Evolutionary conservation across 768 basidiomycete genomes (phyloP).

Genomic region (Mycena latifolia): DNA sequence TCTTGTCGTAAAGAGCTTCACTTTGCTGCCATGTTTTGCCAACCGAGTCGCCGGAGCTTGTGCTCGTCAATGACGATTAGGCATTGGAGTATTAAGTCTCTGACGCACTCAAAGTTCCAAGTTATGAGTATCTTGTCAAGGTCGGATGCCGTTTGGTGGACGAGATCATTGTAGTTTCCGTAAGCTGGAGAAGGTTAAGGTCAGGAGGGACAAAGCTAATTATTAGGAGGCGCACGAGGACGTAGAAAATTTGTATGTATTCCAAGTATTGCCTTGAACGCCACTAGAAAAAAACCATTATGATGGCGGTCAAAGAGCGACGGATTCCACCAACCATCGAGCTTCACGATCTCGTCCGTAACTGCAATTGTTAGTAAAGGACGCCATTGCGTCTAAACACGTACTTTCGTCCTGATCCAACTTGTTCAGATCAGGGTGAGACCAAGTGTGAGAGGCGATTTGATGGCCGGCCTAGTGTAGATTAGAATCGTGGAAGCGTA

Average conservation of each 20-base stretch:
- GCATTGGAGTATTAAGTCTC: neutral
- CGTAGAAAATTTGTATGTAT: constrained; percentile 41
- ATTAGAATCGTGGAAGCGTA: neutral
- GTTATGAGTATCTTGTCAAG: constrained; percentile 27
- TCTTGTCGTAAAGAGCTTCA: constrained; percentile 44
- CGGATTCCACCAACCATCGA: constrained; percentile 16
- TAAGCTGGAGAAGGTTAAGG: constrained; percentile 24
- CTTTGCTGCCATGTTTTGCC: constrained; percentile 50
- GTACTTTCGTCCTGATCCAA: constrained; percentile 40
- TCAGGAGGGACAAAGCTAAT: too few species aligned
- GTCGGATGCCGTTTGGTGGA: constrained; percentile 29
- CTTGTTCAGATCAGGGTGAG: constrained; percentile 42
- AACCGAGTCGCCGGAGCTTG: constrained; percentile 54
- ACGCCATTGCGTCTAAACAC: neutral
- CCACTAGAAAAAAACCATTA: constrained; percentile 31
- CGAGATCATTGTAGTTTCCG: constrained; percentile 33
- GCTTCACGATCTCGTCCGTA: constrained; percentile 18
- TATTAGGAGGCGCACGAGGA: constrained; percentile 37
- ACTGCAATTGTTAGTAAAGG: constrained; percentile 19
- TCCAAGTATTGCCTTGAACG: constrained; percentile 40
- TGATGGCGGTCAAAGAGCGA: neutral
- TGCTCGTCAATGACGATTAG: neutral
- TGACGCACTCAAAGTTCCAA: constrained; percentile 42
- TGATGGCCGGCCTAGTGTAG: constrained; percentile 43
- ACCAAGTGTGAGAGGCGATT: constrained; percentile 51